Base-by-base conservation (phyloP, 2,329 filamentous ascomycete genomes). In the Colletotrichum endophyticum region DNA sequence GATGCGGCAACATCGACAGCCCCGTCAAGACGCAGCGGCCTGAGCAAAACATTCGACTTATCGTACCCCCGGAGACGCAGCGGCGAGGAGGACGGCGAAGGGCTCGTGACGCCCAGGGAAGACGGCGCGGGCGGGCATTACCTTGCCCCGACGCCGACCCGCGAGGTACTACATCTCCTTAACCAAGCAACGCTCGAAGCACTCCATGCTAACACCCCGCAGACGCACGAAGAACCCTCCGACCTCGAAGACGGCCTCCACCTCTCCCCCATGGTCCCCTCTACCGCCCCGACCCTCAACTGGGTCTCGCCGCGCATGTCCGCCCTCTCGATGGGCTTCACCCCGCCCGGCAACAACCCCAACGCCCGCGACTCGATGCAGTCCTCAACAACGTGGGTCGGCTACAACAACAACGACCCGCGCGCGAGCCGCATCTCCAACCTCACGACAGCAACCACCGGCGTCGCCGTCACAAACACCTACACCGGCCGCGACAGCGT, bases 221-320 rank as follows among this genome's bases (percentile, higher is more conserved):
- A 72, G 27, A 22, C 32, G 16, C 19, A 69, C 9, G 64, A 28
- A 9, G 63, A 62, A 8, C 39, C 22, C n/a, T 30, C 59, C 15
- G 76, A 77, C 44, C 28, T 63, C 16, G 73, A 78, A 39, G 66
- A 71, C 32, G 64, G 70, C 36, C n/a, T 70, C 15, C 27, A 64
- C 27, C n/a, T 73, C 13, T 22, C 70, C 8, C 76, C 70, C 19
- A 63, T 66, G 15, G 9, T 39, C 12, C 36, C 30, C 44, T 15
- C 73, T 4, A 13, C 30, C 11, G 69, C 76, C 16, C 76, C 76
- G 39, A 76, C 70, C 4, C 34, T 78, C 9, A 67, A 78, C 28
- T 78, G 76, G 76, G 44, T 64, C 11, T 76, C 73, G 1, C 76
- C 76, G 32, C 76, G 76, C 64, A 66, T 78, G 73, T 78, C 76